Percentiles rank a stretch among this genome's conserved stretches.
These are phyloP conservation scores for Pyrus pyrifolia DNA, from an alignment of 306 rosid species.

Conservation along the genomic window DNA sequence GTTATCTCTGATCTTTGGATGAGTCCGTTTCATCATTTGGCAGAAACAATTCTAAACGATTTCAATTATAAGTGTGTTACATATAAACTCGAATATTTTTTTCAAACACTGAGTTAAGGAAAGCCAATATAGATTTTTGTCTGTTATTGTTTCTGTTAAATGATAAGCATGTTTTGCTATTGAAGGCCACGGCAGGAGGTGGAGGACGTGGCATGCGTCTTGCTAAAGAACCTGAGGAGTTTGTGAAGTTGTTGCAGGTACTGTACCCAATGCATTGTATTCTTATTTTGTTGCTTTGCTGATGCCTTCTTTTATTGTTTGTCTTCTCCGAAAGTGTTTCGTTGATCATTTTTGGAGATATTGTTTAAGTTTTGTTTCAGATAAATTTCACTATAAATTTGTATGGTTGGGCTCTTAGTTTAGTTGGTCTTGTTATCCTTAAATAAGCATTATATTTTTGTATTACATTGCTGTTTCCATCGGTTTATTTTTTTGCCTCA, in stretches of 20 bases:
- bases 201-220: conserved; percentile 99
- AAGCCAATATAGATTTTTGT: neutral
- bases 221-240: conserved; percentile 93
- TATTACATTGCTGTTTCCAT: neutral
- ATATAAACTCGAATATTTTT: neutral
- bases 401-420: neutral
- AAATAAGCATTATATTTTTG: neutral
- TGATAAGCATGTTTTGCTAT: conserved; percentile 30
- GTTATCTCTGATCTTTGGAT: neutral
- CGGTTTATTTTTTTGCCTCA: conserved; percentile 3
- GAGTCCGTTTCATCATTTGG: neutral
- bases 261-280: neutral
- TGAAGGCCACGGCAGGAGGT: conserved; percentile 97
- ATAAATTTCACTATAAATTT: neutral
- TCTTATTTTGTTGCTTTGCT: neutral
- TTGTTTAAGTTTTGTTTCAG: neutral
- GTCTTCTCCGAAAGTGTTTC: neutral
- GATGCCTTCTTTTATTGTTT: neutral
- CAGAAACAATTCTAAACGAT: neutral
- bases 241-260: conserved; percentile 97
- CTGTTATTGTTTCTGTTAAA: conserved; percentile 16
- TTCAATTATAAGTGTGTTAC: neutral
- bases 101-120: neutral
- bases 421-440: neutral
- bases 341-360: neutral